Conservation (phyloP, 116 monocot genomes). For the Dioscorea cayenensis region DNA sequence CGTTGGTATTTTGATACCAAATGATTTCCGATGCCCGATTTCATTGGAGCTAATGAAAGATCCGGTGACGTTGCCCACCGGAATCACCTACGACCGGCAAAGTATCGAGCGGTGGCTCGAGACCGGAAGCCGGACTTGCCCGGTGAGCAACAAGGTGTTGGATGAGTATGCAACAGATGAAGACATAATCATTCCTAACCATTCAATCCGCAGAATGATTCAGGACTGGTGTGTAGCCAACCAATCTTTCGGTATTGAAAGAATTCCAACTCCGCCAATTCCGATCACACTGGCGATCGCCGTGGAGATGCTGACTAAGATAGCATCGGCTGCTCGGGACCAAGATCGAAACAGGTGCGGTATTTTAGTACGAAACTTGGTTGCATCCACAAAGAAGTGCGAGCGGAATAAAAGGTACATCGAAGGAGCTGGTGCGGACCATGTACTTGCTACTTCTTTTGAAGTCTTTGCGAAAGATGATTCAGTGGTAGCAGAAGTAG, state of each 20-base stretch:
- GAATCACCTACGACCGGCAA: slow-evolving; percentile 78
- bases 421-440: slow-evolving; percentile 16
- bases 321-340: slow-evolving; percentile 2
- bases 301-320: slow-evolving; percentile 14
- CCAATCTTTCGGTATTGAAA: slow-evolving; percentile 29
- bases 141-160: slow-evolving; percentile 30
- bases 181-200: slow-evolving; percentile 46
- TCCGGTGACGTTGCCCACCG: slow-evolving; percentile 51
- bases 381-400: slow-evolving; percentile 36
- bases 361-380: slow-evolving; percentile 19
- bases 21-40: slow-evolving; percentile 65
- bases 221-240: slow-evolving; percentile 66
- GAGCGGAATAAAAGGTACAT: slow-evolving; percentile 40
- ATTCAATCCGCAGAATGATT: slow-evolving; percentile 41
- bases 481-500: too few species aligned
- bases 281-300: slow-evolving; percentile 20
- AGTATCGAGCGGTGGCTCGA: slow-evolving; percentile 82
- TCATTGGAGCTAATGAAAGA: slow-evolving; percentile 77
- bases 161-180: not conserved
- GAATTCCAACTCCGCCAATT: slow-evolving; percentile 50
- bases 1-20: slow-evolving; percentile 23
- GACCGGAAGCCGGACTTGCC: slow-evolving; percentile 37
- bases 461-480: slow-evolving; percentile 4
- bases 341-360: slow-evolving; percentile 19
- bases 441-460: slow-evolving; percentile 20